Evolutionary conservation across 257 asterid genomes (phyloP), one percentile per base, ranked within the genome.

Genomic region (Paulownia fortunei): DNA sequence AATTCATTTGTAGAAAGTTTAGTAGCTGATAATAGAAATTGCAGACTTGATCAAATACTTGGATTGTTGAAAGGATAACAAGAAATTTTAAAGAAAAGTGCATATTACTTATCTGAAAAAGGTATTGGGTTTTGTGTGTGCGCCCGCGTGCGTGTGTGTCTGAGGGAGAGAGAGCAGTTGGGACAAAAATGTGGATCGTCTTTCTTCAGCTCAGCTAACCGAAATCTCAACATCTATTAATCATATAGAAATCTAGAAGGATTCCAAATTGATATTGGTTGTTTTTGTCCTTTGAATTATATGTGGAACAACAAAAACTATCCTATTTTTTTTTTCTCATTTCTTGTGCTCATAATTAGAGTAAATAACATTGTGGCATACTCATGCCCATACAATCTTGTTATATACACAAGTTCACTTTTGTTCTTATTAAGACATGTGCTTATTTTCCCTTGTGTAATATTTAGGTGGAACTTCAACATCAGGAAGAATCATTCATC

Each of bases 401-500:
- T 34, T 39, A 36, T 76, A 41, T 18, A 5, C 5, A 3, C 49
- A 26, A 3, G 41, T 21, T 39, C 16, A 6, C 59, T 71, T 49
- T 19, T 75, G n/a, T 66, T 65, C 66, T 9, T 60, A 49, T 62
- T 36, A 55, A 51, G 44, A 63, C 51, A 51, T 66, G 18, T 15
- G 36, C 51, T 68, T 39, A 36, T 49, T 67, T 49, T 59, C 39
- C 73, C 36, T 74, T 69, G 8, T 21, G 56, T 32, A 70, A 47
- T 44, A 61, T 76, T 74, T 84, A 92, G 99, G 97, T 82, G 98
- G 95, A 60, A 68, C 95, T 63, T 92, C 97, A 41, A 80, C 86
- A 19, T 91, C 93, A 62, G 99, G 97, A 76, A 88, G 91, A 86
- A 55, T 69, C 10, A 80, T 94, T 86, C 98, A 89, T 58, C 99